Conservation (phyloP, 2,329 filamentous ascomycete species). For the Venturiaceae sp. region DNA sequence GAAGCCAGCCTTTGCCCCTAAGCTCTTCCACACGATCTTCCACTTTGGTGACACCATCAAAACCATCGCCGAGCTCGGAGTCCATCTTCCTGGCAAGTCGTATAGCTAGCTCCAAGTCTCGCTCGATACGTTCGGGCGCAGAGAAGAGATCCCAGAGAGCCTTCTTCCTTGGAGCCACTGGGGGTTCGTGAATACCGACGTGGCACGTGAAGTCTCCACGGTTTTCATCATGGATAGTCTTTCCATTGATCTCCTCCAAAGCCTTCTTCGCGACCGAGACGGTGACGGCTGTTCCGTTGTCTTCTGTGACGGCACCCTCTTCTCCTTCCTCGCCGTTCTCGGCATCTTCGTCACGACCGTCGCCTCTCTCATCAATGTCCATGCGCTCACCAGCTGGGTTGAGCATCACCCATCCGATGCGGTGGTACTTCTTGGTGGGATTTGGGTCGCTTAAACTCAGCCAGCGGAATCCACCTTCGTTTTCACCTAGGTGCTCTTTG, state of each 20-base stretch:
- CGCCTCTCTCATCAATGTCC: slow-evolving; percentile 55
- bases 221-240: slow-evolving; percentile 89
- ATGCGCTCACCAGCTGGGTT: slow-evolving; percentile 59
- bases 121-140: slow-evolving; percentile 83
- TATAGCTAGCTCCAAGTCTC: slow-evolving; percentile 75
- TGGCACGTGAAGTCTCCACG: slow-evolving; percentile 96
- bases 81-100: slow-evolving; percentile 80
- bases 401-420: slow-evolving; percentile 97
- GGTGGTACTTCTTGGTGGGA: slow-evolving; percentile 90
- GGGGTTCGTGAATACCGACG: slow-evolving; percentile 89
- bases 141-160: slow-evolving; percentile 96
- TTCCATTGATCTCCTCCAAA: slow-evolving; percentile 89
- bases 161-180: slow-evolving; percentile 79
- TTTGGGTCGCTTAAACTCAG: slow-evolving; percentile 94
- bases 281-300: slow-evolving; percentile 21
- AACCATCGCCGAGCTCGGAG: slow-evolving; percentile 65
- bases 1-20: slow-evolving; percentile 64
- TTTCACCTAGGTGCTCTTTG: slow-evolving; percentile 86
- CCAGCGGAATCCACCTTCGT: slow-evolving; percentile 89
- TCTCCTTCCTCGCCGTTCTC: slow-evolving; percentile 55
- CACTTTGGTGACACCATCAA: slow-evolving; percentile 69
- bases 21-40: slow-evolving; percentile 81
- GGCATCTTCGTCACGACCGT: slow-evolving; percentile 61
- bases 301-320: slow-evolving; percentile 28
- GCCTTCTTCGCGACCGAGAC: slow-evolving; percentile 67